Evolutionary conservation across 169 alveolate genomes (phyloP).

Genomic region (Eimeria brunetti): DNA sequence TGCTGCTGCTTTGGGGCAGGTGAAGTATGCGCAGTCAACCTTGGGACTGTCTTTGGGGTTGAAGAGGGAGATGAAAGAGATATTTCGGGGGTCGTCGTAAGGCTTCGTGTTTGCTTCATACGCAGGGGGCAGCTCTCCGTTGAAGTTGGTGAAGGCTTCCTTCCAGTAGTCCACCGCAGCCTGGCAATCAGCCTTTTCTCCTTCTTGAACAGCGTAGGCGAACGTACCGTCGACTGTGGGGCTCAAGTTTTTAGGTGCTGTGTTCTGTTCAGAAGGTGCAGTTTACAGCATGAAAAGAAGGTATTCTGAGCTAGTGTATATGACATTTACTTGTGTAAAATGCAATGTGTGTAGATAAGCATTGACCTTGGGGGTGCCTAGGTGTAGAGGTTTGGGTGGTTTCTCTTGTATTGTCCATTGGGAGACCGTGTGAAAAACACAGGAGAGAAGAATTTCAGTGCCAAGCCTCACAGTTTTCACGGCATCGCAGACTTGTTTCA

Average conservation of each 20-base stretch:
- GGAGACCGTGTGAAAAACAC: neutral
- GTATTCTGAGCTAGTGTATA: neutral
- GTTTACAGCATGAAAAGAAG: neutral
- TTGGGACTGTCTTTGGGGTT: neutral
- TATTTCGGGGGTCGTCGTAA: neutral
- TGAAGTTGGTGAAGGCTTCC: neutral
- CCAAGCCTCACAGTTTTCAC: neutral
- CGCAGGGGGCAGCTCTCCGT: neutral
- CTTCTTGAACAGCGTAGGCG: neutral
- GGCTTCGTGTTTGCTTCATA: too few species aligned
- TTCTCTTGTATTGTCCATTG: too few species aligned
- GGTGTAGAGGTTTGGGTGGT: too few species aligned
- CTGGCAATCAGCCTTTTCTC: neutral
- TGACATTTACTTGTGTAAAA: too few species aligned
- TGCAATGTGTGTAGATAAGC: too few species aligned
- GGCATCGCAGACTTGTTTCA: neutral
- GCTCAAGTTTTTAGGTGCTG: neutral
- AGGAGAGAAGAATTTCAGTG: too few species aligned
- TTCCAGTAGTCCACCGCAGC: conserved; percentile 2
- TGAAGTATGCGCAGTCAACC: conserved; percentile 30
- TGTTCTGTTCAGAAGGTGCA: neutral
- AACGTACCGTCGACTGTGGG: neutral
- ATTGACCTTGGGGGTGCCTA: too few species aligned
- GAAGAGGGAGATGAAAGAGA: neutral
- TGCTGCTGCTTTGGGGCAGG: neutral